Conservation (phyloP, 2,329 filamentous ascomycete species). For the Coniochaeta sp. region DNA sequence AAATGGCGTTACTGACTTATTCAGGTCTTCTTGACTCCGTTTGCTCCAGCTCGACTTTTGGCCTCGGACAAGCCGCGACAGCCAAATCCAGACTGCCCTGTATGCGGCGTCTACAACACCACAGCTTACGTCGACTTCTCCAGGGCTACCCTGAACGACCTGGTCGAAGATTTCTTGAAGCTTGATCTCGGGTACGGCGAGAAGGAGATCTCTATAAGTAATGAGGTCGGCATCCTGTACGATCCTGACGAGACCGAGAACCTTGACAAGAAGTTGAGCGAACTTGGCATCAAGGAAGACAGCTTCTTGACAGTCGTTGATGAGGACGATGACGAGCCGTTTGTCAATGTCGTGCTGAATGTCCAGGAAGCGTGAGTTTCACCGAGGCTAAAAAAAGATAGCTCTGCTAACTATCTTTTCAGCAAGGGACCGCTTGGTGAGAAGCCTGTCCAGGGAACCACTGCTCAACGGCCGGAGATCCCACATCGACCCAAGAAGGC, state of each 20-base stretch:
- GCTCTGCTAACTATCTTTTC: constrained; percentile 17
- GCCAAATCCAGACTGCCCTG: constrained; percentile 76
- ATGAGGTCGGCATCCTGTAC: constrained; percentile 71
- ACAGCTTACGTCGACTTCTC: constrained; percentile 61
- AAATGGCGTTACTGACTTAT: background rate
- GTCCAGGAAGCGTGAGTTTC: constrained; percentile 52
- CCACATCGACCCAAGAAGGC: constrained; percentile 45
- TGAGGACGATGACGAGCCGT: constrained; percentile 64
- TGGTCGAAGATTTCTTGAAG: constrained; percentile 70
- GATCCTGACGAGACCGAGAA: constrained; percentile 87
- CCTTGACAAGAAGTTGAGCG: constrained; percentile 66
- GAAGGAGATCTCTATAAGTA: constrained; percentile 69
- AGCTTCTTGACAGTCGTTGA: constrained; percentile 81
- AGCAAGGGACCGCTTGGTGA: constrained; percentile 35
- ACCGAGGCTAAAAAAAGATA: constrained; percentile 1
- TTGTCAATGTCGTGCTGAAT: constrained; percentile 73
- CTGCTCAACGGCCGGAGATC: constrained; percentile 37
- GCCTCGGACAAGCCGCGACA: constrained; percentile 46
- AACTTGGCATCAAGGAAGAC: constrained; percentile 67
- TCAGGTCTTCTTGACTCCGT: constrained; percentile 71
- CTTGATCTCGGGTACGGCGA: constrained; percentile 67
- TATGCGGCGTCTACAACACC: constrained; percentile 69
- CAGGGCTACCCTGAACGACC: constrained; percentile 66
- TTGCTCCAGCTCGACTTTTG: constrained; percentile 47
- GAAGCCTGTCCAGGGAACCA: constrained; percentile 45